Evolutionary conservation across 441 rosid genomes (phyloP), one percentile per base, ranked within the genome.

Genomic region (Brassica hybrid): DNA sequence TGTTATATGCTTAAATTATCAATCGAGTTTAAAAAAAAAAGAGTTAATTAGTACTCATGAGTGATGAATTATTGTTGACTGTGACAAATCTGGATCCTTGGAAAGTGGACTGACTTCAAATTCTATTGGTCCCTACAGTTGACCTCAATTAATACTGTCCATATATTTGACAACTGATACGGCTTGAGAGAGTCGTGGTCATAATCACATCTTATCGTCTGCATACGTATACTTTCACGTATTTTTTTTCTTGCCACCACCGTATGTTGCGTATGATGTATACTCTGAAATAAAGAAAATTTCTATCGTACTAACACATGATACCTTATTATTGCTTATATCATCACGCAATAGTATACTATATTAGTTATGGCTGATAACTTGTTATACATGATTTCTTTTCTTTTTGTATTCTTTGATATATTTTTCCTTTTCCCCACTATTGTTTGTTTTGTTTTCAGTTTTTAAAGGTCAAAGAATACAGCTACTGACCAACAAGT

Each of bases 391-490:
- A 54, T 54, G 12, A 54, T 57, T 57, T 57, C 25, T 17, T 52
- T 17, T 52, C 11, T 17, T 57, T 57, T 10, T 54, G 57, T 18
- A 17, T 7, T 54, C 11, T 54, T 50, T 54, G 59, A 16, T 17
- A 54, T 54, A 17, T 3, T 54, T 2, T 54, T 17, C 4, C 7
- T 2, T 48, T 17, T 7, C 59, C 59, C 59, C 23, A 54, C 2
- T 16, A 52, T 16, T 56, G 23, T 18, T 13, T 25, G 0, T 3
- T 6, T 54, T 14, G 56, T 14, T 50, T 50, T 50, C 56, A 50
- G 56, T 50, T 52, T 52, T 16, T 2, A 8, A 66, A 60, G 17
- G 73, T 68, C 79, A 76, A 60, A 19, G 69, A 68, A 68, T 59
- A 16, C 74, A 68, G 36, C 73, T 45, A 60, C 57, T 52, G 57